Base-by-base conservation (phyloP, 495 filamentous ascomycete genomes). In the Hypomontagnella monticulosa region DNA sequence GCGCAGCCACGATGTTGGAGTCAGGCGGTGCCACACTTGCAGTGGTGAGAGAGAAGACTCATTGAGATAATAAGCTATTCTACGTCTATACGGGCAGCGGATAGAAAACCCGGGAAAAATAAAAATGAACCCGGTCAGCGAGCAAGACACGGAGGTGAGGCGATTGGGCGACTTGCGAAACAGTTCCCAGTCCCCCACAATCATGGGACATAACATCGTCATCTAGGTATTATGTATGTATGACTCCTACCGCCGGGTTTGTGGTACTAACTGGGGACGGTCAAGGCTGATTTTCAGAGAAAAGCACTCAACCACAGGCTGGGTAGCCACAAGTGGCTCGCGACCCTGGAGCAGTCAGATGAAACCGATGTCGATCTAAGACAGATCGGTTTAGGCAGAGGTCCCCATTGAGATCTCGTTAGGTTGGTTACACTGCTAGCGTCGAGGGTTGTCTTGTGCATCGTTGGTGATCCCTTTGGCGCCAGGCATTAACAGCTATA, bases 141-240 rank as follows among this genome's bases (percentile, higher is more conserved):
- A 44, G 11, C 18, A 12, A 49, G 54, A 57, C 20, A 56, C 59
- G 61, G 63, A 59, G 50, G 58, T 18, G 40, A 66, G 66, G 51
- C 66, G 69, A 74, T 74, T 74, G 71, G 71, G 61, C 23, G 32
- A 52, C 27, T 66, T 74, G 62, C 71, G 71, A 74, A 65, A 70
- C 42, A 11, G 47, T n/a, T 67, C 49, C 56, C 55, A 12, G 5
- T 40, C 49, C 59, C 65, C 57, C 65, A 69, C 57, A 58, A 52
- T 59, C 38, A 20, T 56, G 20, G 38, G 37, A 51, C 49, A 2
- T 14, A 12, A 46, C 47, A 23, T 44, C 34, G 44, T 38, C 33
- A 63, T 54, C 32, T 50, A 23, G 16, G 14, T 32, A 12, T 14
- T 8, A 23, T 15, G 14, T 32, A 12, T 14, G 4, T 19, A 43